phyloP scores from a whole-genome alignment of 306 rosid genomes.

The Acacia confusa region DNA sequence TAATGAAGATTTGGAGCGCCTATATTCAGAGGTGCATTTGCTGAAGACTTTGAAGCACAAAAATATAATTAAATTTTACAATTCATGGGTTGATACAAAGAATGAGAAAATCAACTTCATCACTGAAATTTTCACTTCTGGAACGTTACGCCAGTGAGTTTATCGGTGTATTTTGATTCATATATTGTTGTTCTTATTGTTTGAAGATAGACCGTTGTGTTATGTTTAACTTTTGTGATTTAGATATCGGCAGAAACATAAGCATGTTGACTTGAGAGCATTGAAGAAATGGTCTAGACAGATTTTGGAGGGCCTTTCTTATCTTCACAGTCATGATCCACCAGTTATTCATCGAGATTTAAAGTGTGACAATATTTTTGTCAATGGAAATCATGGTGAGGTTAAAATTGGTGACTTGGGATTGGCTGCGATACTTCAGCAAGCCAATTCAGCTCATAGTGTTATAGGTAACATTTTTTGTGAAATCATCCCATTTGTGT shows the following conservation, averaged over 20 bases:
- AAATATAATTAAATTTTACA: constrained; percentile 85
- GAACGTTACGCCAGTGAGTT: constrained; percentile 91
- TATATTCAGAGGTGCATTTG: constrained; percentile 92
- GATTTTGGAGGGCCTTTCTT: constrained; percentile 89
- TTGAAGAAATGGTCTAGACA: constrained; percentile 99
- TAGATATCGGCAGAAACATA: constrained; percentile 92
- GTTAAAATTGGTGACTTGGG: constrained; percentile 98
- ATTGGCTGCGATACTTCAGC: constrained; percentile 89
- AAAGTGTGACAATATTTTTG: constrained; percentile 97
- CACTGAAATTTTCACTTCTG: constrained; percentile 94
- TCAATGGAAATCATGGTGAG: constrained; percentile 98
- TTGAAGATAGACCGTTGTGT: background rate
- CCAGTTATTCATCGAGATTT: constrained; percentile 95
- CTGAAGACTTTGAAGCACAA: constrained; percentile 95
- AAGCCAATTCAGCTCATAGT: constrained; percentile 93
- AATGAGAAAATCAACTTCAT: constrained; percentile 85
- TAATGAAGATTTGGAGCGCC: constrained; percentile 84
- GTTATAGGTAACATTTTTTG: constrained; percentile 66
- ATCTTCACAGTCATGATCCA: constrained; percentile 93
- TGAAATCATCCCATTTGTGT: constrained; percentile 14
- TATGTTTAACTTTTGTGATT: constrained; percentile 27
- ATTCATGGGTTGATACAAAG: constrained; percentile 81
- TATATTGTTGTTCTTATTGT: background rate
- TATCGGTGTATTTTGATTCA: background rate
- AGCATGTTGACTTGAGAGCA: constrained; percentile 95